phyloP scores from a whole-genome alignment of 352 stramenopile genomes.

The Pseudoperonospora humuli region DNA sequence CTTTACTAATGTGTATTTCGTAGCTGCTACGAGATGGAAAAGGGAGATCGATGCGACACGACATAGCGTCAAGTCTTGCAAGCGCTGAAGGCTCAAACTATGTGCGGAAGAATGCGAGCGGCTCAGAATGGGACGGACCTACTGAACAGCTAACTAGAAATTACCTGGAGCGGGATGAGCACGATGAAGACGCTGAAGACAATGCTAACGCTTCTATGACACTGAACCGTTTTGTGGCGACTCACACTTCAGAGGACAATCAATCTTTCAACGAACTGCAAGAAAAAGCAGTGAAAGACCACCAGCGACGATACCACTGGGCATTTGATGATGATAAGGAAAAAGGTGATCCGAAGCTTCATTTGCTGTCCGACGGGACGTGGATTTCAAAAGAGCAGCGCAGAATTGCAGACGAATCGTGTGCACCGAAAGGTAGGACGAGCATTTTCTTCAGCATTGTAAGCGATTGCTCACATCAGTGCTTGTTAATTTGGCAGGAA shows the following conservation, averaged over 20 bases:
- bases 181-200: slow-evolving; percentile 1
- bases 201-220: slow-evolving; percentile 33
- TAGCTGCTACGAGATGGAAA: slow-evolving; percentile 25
- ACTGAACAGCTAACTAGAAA: slow-evolving; percentile 13
- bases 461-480: slow-evolving; percentile 1
- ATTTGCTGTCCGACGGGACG: slow-evolving; percentile 57
- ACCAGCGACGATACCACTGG: slow-evolving; percentile 71
- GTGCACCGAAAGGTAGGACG: slow-evolving; percentile 40
- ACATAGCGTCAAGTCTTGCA: slow-evolving; percentile 13
- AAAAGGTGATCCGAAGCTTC: slow-evolving; percentile 56
- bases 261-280: slow-evolving; percentile 69
- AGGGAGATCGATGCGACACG: slow-evolving; percentile 12
- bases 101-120: slow-evolving; percentile 13
- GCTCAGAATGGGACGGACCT: slow-evolving; percentile 53
- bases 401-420: slow-evolving; percentile 47
- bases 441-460: neutral
- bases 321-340: slow-evolving; percentile 49
- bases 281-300: slow-evolving; percentile 56
- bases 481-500: slow-evolving; percentile 23
- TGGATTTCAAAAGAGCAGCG: slow-evolving; percentile 68
- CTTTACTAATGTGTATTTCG: neutral
- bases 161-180: neutral
- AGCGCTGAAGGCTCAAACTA: slow-evolving; percentile 8
- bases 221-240: slow-evolving; percentile 69
- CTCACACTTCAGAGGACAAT: slow-evolving; percentile 83